phyloP scores from a whole-genome alignment of 75 land plant species.

The Sequoiadendron giganteum region DNA sequence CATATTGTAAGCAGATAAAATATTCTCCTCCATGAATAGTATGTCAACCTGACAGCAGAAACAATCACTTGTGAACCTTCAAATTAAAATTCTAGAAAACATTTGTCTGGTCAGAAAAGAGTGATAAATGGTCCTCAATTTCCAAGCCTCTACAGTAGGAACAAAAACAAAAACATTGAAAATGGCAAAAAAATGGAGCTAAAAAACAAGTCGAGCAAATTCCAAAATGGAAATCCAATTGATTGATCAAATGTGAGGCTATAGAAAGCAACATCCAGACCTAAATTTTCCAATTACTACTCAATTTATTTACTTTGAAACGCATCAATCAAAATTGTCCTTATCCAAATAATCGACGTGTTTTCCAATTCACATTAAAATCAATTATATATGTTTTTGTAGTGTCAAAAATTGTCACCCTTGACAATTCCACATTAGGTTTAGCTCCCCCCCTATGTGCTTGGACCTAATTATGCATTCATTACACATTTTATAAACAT shows the following conservation, averaged over 20 bases:
- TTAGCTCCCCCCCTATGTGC: too few relatives aligned
- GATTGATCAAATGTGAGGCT: neutral
- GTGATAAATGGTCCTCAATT: neutral
- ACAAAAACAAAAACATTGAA: neutral
- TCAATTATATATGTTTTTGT: too few relatives aligned
- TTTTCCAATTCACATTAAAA: too few relatives aligned
- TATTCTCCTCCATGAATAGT: conserved; percentile 31
- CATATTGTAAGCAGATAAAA: conserved; percentile 43
- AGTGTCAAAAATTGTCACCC: too few relatives aligned
- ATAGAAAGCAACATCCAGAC: neutral
- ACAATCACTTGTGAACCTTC: neutral
- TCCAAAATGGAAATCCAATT: neutral
- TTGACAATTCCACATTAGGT: too few relatives aligned
- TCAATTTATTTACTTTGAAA: neutral
- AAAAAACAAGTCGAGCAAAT: neutral
- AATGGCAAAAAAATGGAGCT: neutral
- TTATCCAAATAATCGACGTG: too few relatives aligned
- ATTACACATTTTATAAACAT: too few relatives aligned
- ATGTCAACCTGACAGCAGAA: conserved; percentile 48
- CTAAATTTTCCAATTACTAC: neutral
- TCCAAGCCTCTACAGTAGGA: neutral
- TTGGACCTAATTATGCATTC: too few relatives aligned
- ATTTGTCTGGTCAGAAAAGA: neutral
- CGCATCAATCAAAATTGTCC: neutral
- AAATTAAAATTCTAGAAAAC: neutral